Evolutionary conservation across 163 green algal species (phyloP), one percentile per base, ranked within the genome.

Genomic region (Picocystis sp.): DNA sequence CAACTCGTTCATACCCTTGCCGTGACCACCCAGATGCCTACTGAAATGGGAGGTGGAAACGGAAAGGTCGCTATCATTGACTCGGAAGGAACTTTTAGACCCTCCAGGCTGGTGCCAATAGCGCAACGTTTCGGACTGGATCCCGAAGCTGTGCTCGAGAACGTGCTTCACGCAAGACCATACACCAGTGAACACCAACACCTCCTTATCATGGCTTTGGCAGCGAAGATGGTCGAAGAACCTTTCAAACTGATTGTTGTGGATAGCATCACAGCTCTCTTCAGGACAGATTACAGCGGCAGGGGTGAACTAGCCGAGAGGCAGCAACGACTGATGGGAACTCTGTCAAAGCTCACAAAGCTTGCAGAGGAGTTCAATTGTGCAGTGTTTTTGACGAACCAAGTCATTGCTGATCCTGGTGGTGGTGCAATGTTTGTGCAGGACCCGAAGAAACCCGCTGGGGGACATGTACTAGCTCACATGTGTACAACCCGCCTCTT

Each of bases 331-430:
- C 77, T 95, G 11, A 74, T 72, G 0, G 55, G 74, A 47, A 75
- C 92, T 47, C 67, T 93, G 62, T 56, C 60, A 6, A 62, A 61
- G 29, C 63, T 93, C 0, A 79, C 75, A 47, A 88, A 86, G 70
- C 47, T 85, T 67, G 58, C 79, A 5, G 72, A 82, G 25, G 73
- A 83, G 65, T 86, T 79, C 57, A 86, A 86, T 60, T 56, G 81
- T 10, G 84, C 86, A 1, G 75, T 95, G 2, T 47, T 95, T 15
- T 64, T 89, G 41, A 95, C 86, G 38, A 95, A 95, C 68, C 86
- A 93, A 52, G 77, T 80, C 45, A 29, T 52, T 52, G 62, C 53
- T 15, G 81, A 93, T 56, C 82, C 83, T 14, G 73, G 55, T 34
- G 81, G 80, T 15, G 84, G 84, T 23, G 75, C 79, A 34, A 90